phyloP scores from a whole-genome alignment of 352 stramenopile genomes.

The Phytophthora pluvialis region DNA sequence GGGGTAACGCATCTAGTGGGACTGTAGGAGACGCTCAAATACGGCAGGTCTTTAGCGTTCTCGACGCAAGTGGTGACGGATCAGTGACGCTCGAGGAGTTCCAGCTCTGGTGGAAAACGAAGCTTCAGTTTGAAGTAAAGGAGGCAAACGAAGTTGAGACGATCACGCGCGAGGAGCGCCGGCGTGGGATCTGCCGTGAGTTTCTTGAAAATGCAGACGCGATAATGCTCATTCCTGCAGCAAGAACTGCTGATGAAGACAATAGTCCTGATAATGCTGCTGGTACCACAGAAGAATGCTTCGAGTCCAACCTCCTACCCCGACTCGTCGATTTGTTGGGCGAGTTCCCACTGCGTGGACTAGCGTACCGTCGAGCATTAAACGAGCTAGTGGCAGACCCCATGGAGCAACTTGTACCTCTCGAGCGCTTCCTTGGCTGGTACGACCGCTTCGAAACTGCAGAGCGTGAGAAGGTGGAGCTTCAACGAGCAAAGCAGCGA shows the following conservation, averaged over 20 bases:
- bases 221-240: constrained; percentile 21
- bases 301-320: constrained; percentile 68
- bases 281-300: constrained; percentile 24
- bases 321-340: constrained; percentile 55
- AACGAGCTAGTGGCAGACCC: constrained; percentile 46
- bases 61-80: constrained; percentile 74
- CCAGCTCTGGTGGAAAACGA: constrained; percentile 77
- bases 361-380: constrained; percentile 59
- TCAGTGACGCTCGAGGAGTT: constrained; percentile 76
- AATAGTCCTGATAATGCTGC: background rate
- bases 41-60: constrained; percentile 55
- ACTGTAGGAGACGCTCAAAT: constrained; percentile 47
- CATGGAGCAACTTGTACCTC: constrained; percentile 49
- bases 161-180: constrained; percentile 26
- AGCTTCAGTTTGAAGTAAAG: constrained; percentile 61
- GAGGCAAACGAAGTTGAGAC: constrained; percentile 45
- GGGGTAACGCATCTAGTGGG: constrained; percentile 10
- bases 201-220: constrained; percentile 58
- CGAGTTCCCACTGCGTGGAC: constrained; percentile 58
- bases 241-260: background rate
- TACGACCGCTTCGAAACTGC: constrained; percentile 56
- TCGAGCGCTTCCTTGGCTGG: constrained; percentile 60
- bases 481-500: constrained; percentile 48
- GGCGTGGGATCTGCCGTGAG: constrained; percentile 33
- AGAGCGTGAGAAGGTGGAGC: constrained; percentile 55